Conservation (phyloP, 2,329 filamentous ascomycete species). For the Ceratocystis ficicola region DNA sequence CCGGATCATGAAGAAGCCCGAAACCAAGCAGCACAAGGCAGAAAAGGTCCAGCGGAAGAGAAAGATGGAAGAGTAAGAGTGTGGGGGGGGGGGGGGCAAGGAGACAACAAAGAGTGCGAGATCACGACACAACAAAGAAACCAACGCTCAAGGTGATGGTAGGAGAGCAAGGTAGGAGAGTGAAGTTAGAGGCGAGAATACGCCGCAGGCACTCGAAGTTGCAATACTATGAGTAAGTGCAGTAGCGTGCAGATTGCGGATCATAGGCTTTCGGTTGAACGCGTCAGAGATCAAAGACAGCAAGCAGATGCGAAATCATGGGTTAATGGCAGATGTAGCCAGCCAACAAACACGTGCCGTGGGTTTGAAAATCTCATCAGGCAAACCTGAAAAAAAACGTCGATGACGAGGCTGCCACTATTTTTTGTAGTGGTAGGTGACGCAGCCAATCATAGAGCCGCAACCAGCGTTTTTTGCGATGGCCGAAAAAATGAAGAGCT, state of each 20-base stretch:
- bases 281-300: background rate
- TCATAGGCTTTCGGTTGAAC: background rate
- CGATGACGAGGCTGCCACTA: conserved; percentile 6
- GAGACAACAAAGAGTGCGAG: background rate
- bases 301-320: background rate
- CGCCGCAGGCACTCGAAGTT: background rate
- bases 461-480: background rate
- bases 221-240: background rate
- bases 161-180: no score
- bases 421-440: conserved; percentile 1
- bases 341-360: background rate
- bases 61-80: background rate
- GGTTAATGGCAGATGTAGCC: background rate
- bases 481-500: background rate
- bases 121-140: background rate
- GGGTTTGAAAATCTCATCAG: background rate
- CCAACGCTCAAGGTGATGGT: no score
- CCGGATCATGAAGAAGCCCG: conserved; percentile 17
- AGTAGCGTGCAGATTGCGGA: background rate
- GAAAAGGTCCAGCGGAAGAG: background rate
- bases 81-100: background rate
- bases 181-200: no score
- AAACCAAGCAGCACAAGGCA: background rate
- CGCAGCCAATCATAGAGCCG: background rate
- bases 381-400: background rate